Percentiles rank a stretch among this genome's conserved stretches.
Conservation (phyloP, 768 basidiomycete genomes). For the Lactarius vividus region DNA sequence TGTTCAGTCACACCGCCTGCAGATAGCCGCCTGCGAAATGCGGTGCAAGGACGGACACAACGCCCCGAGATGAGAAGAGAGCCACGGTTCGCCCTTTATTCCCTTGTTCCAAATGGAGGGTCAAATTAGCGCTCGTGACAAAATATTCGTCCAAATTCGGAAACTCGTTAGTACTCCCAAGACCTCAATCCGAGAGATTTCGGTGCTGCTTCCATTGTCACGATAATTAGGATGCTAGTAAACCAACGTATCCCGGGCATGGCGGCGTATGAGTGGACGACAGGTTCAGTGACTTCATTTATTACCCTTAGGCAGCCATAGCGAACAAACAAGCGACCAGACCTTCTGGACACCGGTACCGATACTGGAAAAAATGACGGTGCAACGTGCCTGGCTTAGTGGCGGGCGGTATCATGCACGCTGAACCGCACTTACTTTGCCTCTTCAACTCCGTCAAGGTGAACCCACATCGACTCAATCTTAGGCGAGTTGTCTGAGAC, state of each 20-base stretch:
- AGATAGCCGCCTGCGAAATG: not conserved
- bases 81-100: not conserved
- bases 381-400: not conserved
- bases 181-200: not conserved
- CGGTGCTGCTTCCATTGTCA: not conserved
- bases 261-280: not conserved
- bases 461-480: constrained; percentile 17
- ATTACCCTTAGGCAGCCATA: constrained; percentile 41
- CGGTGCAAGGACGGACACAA: not conserved
- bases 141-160: constrained; percentile 5
- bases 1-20: not conserved
- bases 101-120: not conserved
- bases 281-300: not conserved
- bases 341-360: constrained; percentile 74
- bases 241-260: not conserved
- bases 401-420: not conserved
- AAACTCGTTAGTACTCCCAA: not conserved
- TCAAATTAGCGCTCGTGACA: not conserved
- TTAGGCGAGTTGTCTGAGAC: not conserved
- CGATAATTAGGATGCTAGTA: not conserved
- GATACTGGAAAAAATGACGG: constrained; percentile 44
- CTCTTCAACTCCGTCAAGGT: constrained; percentile 7
- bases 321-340: constrained; percentile 55
- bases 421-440: constrained; percentile 18
- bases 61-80: not conserved